Percentiles rank a stretch among this genome's conserved stretches.
phyloP scores from a whole-genome alignment of 345 rosid species.

The Euphorbia pulcherrima region DNA sequence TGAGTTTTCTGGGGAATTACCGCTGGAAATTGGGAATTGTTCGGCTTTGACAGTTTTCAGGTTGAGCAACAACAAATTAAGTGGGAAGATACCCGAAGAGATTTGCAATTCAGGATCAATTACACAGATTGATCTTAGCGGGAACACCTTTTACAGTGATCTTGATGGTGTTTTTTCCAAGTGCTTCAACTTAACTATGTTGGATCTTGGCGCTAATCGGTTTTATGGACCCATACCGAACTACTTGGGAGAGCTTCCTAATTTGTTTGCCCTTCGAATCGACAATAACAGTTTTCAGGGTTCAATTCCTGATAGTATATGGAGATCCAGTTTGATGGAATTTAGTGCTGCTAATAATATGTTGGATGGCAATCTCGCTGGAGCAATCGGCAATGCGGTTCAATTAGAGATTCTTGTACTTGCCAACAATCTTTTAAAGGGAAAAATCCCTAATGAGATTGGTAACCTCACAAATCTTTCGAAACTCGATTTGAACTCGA shows the following conservation, averaged over 20 bases:
- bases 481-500: constrained; percentile 65
- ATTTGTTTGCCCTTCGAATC: constrained; percentile 56
- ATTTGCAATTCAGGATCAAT: constrained; percentile 60
- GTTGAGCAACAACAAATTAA: constrained; percentile 54
- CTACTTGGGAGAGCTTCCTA: constrained; percentile 60
- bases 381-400: constrained; percentile 58
- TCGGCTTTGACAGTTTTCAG: constrained; percentile 47
- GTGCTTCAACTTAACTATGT: constrained; percentile 59
- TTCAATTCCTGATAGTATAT: constrained; percentile 49
- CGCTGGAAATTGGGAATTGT: constrained; percentile 57
- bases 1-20: constrained; percentile 51
- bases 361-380: constrained; percentile 52
- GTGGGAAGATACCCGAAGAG: constrained; percentile 64
- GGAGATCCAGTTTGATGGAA: constrained; percentile 72
- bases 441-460: constrained; percentile 62
- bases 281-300: constrained; percentile 79
- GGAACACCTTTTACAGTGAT: constrained; percentile 48
- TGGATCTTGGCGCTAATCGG: constrained; percentile 50
- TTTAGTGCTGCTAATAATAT: constrained; percentile 63
- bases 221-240: constrained; percentile 57
- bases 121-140: constrained; percentile 53
- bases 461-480: constrained; percentile 63
- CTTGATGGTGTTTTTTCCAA: constrained; percentile 53
- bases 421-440: constrained; percentile 51
- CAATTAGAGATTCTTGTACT: constrained; percentile 60